Percentiles rank a stretch among this genome's conserved stretches.
phyloP scores from a whole-genome alignment of 805 yeast species.

The Yamadazyma endophytica region DNA sequence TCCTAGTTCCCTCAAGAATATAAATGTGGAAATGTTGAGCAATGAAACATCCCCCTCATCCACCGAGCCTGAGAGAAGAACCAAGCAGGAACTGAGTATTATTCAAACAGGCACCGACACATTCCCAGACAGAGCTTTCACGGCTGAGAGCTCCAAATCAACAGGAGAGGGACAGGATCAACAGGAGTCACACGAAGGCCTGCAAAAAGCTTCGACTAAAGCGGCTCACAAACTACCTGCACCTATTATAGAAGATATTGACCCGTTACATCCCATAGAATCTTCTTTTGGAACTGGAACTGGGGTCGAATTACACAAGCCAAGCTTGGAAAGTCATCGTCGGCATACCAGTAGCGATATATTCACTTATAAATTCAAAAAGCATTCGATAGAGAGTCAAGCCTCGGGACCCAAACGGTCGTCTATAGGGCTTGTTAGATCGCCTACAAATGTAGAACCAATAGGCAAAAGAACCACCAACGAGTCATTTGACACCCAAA shows the following conservation, averaged over 20 bases:
- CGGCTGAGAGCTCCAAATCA: background rate
- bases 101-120: too few relatives aligned
- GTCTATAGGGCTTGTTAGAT: too few relatives aligned
- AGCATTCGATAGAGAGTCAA: constrained; percentile 3
- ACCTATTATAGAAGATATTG: too few relatives aligned
- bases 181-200: constrained; percentile 2
- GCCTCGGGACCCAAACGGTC: constrained; percentile 1
- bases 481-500: constrained; percentile 38
- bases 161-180: background rate
- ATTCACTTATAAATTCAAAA: constrained; percentile 4
- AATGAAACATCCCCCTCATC: constrained; percentile 14
- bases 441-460: too few relatives aligned
- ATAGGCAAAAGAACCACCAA: too few relatives aligned
- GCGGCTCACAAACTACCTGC: too few relatives aligned
- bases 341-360: constrained; percentile 13
- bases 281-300: background rate
- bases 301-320: too few relatives aligned
- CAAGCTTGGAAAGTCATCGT: constrained; percentile 4
- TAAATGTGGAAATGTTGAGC: constrained; percentile 5
- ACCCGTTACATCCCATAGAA: background rate
- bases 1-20: constrained; percentile 11
- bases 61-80: constrained; percentile 3
- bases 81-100: too few relatives aligned
- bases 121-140: too few relatives aligned
- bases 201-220: too few relatives aligned